Evolutionary conservation across 345 rosid species (phyloP), one percentile per base, ranked within the genome.

Genomic region (Triadica sebifera): DNA sequence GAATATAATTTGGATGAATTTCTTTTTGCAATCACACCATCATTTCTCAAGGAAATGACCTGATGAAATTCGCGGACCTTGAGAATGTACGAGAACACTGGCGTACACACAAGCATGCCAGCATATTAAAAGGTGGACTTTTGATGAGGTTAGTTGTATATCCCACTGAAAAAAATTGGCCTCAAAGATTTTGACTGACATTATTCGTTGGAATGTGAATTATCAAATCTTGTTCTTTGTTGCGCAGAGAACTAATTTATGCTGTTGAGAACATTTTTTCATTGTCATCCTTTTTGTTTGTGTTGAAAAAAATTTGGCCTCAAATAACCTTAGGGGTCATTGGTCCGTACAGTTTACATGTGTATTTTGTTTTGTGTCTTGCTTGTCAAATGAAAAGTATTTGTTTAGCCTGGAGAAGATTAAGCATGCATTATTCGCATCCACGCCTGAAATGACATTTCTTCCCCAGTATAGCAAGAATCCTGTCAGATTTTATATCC

Each of bases 101-200:
- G 65, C 47, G 58, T 41, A 29, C 19, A 62, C 63, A 69, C 43
- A 6, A 56, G 50, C 49, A 20, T 34, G 65, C 71, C 19, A 15
- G 39, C 74, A 45, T 24, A 17, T 12, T 37, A 52, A 1, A 56
- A 22, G 56, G 67, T 63, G 24, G n/a, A 69, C 53, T 65, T 72
- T 56, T 65, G 29, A 47, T 56, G 41, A 24, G 51, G 16, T 38
- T n/a, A 25, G 74, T 29, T 52, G 57, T 58, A 3, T 59, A 39
- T 70, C 59, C 43, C 55, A 37, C 55, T 0, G 49, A 50, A 57
- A 37, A 46, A 29, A 29, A 29, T 17, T 56, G 37, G 75, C 61
- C 53, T 45, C 55, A 29, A 29, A 69, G 67, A 49, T 74, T 79
- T 74, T 47, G 74, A 46, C 64, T 64, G 67, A 69, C 58, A 25